A percentile compares a stretch with the other conserved stretches of the same genome.
Conservation (phyloP, 352 stramenopile genomes). For the Blastocystis sp. region DNA sequence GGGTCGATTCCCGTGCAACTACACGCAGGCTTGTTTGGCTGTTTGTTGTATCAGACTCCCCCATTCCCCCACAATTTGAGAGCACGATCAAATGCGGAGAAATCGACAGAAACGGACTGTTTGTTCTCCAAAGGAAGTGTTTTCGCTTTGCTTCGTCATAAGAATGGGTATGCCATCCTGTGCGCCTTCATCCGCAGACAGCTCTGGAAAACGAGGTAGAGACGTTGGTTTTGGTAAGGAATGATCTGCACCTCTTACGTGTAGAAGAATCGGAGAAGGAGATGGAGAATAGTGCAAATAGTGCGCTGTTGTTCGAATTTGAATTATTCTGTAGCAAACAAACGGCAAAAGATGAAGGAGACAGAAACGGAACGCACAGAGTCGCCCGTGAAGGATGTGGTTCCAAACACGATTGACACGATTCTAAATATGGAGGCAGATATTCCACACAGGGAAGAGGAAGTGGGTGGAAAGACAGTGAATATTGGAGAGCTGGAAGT, state of each 20-base stretch:
- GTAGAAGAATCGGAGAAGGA: too few species aligned
- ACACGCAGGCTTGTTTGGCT: constrained; percentile 46
- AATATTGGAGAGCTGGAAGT: constrained; percentile 39
- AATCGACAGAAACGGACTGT: constrained; percentile 17
- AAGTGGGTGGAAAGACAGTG: constrained; percentile 25
- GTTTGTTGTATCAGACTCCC: background rate
- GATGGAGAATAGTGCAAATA: background rate
- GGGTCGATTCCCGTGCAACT: constrained; percentile 71
- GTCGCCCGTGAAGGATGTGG: background rate
- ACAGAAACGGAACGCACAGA: too few species aligned
- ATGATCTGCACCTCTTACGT: too few species aligned
- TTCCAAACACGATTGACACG: background rate
- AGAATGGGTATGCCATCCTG: too few species aligned
- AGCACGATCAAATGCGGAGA: too few species aligned
- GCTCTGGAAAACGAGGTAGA: too few species aligned
- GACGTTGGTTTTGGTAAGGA: too few species aligned
- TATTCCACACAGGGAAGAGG: background rate
- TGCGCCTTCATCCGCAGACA: too few species aligned
- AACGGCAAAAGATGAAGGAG: background rate
- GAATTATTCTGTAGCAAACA: background rate
- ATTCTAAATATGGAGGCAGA: background rate
- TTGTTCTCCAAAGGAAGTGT: too few species aligned
- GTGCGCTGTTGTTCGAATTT: background rate
- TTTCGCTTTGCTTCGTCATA: too few species aligned
- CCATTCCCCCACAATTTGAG: too few species aligned